phyloP scores from a whole-genome alignment of 768 basidiomycete genomes.

The Rhodosporidiobolus sp. region DNA sequence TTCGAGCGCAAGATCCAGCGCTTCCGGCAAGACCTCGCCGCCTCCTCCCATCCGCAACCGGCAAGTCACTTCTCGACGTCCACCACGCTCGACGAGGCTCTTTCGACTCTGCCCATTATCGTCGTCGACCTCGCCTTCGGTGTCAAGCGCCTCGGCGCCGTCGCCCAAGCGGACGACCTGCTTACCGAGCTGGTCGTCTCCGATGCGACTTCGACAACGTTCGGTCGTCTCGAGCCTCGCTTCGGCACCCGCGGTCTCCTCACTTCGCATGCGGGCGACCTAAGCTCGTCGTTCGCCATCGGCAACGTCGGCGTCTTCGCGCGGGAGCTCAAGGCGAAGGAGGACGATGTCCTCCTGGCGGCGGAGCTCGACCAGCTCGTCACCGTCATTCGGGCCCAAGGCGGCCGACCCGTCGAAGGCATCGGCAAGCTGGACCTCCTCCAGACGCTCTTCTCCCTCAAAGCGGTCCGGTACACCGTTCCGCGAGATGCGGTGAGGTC shows the following conservation, averaged over 20 bases:
- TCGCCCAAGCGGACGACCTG: conserved; percentile 10
- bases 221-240: not conserved
- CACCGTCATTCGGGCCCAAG: not conserved
- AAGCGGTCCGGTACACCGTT: conserved; percentile 50
- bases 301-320: not conserved
- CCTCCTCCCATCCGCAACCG: not conserved
- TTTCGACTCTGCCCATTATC: conserved; percentile 1
- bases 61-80: not conserved
- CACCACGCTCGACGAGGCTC: not conserved
- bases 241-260: not conserved
- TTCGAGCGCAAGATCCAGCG: conserved; percentile 34
- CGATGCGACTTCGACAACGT: not conserved
- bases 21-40: not conserved
- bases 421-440: not conserved
- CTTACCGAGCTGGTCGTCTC: not conserved
- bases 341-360: conserved; percentile 1
- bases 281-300: not conserved
- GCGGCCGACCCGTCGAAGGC: not conserved
- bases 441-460: conserved; percentile 27
- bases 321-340: not conserved
- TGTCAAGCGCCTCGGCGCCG: not conserved
- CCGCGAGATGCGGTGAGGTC: conserved; percentile 77
- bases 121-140: not conserved
- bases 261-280: not conserved
- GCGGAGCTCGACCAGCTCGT: conserved; percentile 1